These are phyloP conservation scores for Colletotrichum sublineola DNA, from an alignment of 2,329 filamentous ascomycete genomes.

Conservation along the genomic window DNA sequence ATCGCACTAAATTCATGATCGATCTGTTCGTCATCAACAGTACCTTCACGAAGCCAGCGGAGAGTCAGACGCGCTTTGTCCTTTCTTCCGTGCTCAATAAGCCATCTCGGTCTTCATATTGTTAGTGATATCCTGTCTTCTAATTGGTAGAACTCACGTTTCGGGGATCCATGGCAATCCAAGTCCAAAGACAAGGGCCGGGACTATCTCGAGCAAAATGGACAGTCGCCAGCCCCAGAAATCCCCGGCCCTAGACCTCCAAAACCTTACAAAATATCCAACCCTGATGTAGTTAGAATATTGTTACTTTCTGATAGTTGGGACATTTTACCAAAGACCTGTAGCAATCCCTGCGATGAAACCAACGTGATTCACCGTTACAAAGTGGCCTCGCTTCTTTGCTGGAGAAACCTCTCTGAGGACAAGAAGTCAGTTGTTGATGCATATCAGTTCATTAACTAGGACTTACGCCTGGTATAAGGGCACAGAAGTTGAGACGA, in stretches of 20 bases:
- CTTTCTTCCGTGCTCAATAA: constrained; percentile 63
- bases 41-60: constrained; percentile 63
- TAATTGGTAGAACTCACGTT: constrained; percentile 56
- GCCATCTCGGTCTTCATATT: constrained; percentile 66
- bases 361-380: constrained; percentile 71
- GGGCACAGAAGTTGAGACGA: constrained; percentile 69
- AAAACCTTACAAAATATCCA: constrained; percentile 68
- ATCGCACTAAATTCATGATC: constrained; percentile 62
- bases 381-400: constrained; percentile 65
- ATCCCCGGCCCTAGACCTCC: constrained; percentile 58
- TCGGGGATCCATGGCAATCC: constrained; percentile 68
- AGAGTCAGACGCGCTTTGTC: constrained; percentile 60
- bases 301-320: not conserved
- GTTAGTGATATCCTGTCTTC: not conserved
- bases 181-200: constrained; percentile 61
- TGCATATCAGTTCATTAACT: not conserved
- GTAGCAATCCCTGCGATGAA: constrained; percentile 66
- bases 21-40: constrained; percentile 52
- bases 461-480: constrained; percentile 65
- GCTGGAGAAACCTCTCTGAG: constrained; percentile 68
- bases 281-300: constrained; percentile 56
- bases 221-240: constrained; percentile 67
- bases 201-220: constrained; percentile 65
- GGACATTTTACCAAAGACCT: constrained; percentile 64
- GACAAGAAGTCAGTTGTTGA: not conserved